Conservation (phyloP, 192 early-diverging fungal genomes). For the Rhizoclosmatium sp. region DNA sequence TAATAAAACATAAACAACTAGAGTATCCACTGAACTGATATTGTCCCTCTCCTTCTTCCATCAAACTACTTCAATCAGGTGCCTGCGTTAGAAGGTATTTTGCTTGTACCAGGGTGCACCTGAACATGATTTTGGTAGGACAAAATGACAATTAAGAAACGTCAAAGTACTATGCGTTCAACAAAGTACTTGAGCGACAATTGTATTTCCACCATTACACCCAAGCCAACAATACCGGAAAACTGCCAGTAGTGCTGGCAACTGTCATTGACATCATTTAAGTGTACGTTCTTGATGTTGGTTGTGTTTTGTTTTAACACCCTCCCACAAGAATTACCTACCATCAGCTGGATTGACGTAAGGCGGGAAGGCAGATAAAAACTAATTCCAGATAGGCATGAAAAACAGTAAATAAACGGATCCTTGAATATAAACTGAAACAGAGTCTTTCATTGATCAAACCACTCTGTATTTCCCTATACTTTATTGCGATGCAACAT, state of each 20-base stretch:
- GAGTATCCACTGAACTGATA: too few relatives aligned
- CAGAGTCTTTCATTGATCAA: too few relatives aligned
- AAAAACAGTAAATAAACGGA: background rate
- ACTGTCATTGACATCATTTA: conserved; percentile 50
- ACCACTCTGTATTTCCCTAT: too few relatives aligned
- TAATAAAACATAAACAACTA: too few relatives aligned
- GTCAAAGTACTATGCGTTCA: conserved; percentile 54
- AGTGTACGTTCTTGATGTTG: conserved; percentile 9
- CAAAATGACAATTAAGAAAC: conserved; percentile 52
- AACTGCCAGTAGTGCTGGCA: conserved; percentile 64
- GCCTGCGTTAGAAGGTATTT: conserved; percentile 75
- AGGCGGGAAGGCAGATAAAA: background rate
- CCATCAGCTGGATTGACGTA: conserved; percentile 18
- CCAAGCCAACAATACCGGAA: conserved; percentile 65
- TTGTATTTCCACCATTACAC: conserved; percentile 64
- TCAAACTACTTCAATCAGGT: too few relatives aligned
- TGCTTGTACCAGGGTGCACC: background rate
- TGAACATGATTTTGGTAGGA: conserved; percentile 27
- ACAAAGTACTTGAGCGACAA: conserved; percentile 54
- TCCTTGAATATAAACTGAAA: background rate
- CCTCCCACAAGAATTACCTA: conserved; percentile 8
- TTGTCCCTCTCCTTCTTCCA: too few relatives aligned
- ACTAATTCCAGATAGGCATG: background rate
- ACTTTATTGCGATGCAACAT: conserved; percentile 22
- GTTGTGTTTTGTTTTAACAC: background rate